These are phyloP conservation scores for Leonotis leonurus DNA, from an alignment of 257 asterid species.

Conservation along the genomic window DNA sequence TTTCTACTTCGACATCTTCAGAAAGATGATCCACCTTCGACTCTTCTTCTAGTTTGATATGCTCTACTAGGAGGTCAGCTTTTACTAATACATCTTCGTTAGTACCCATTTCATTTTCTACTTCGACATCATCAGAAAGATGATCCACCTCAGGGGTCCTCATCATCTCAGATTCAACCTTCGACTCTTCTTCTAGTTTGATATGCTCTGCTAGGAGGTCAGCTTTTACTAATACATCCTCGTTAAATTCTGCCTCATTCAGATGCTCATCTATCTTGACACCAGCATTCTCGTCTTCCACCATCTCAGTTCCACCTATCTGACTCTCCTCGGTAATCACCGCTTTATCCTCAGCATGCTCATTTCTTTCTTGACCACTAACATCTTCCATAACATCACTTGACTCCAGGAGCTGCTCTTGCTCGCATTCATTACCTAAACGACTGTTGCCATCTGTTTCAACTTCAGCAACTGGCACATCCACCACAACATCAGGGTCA, in stretches of 20 bases:
- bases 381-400: slow-evolving; percentile 6
- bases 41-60: slow-evolving; percentile 28
- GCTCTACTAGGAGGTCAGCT: slow-evolving; percentile 27
- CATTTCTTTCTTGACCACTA: slow-evolving; percentile 16
- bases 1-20: slow-evolving; percentile 24
- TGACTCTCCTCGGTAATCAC: slow-evolving; percentile 18
- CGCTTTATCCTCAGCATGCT: slow-evolving; percentile 22
- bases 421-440: slow-evolving; percentile 17
- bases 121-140: too few species aligned
- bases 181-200: slow-evolving; percentile 26
- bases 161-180: slow-evolving; percentile 20
- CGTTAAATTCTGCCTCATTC: slow-evolving; percentile 18
- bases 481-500: not conserved
- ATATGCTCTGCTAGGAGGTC: slow-evolving; percentile 24
- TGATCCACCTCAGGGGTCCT: slow-evolving; percentile 18
- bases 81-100: slow-evolving; percentile 14
- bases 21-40: slow-evolving; percentile 22
- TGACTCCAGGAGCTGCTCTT: slow-evolving; percentile 22
- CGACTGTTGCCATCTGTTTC: slow-evolving; percentile 16
- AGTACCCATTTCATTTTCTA: too few species aligned
- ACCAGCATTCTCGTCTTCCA: slow-evolving; percentile 14
- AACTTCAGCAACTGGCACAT: slow-evolving; percentile 12
- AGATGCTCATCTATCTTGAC: slow-evolving; percentile 14
- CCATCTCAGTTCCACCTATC: slow-evolving; percentile 15
- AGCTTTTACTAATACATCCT: slow-evolving; percentile 22